These are phyloP conservation scores for Talaromyces albobiverticillius DNA, from an alignment of 2,329 filamentous ascomycete species.

Conservation along the genomic window DNA sequence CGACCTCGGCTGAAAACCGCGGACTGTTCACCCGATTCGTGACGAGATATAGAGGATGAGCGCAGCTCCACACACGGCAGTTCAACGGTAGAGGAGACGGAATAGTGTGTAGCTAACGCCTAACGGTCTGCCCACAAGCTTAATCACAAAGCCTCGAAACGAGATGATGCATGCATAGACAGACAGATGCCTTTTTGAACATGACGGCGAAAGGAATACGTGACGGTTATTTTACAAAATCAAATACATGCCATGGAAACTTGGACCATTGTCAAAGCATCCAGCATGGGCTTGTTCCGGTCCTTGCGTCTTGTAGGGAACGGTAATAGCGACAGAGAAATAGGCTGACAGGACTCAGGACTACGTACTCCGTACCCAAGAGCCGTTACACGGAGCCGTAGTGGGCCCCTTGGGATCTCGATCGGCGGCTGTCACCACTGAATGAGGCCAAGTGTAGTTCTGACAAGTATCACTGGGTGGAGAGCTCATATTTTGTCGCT, in stretches of 20 bases:
- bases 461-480: neutral
- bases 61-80: neutral
- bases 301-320: neutral
- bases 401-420: constrained; percentile 9
- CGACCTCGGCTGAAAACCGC: neutral
- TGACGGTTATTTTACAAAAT: neutral
- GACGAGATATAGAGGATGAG: neutral
- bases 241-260: neutral
- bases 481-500: constrained; percentile 2
- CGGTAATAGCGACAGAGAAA: neutral
- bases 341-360: neutral
- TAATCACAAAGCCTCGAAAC: neutral
- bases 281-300: too few relatives aligned
- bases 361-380: neutral
- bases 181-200: too few relatives aligned
- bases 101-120: neutral
- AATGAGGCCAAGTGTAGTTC: constrained; percentile 7
- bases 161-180: neutral
- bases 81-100: neutral
- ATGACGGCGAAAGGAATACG: neutral
- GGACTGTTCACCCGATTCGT: neutral
- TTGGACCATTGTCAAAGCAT: neutral
- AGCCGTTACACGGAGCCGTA: constrained; percentile 8
- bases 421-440: constrained; percentile 13
- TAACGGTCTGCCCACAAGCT: too few relatives aligned